Conservation (phyloP, 2,329 filamentous ascomycete species). For the Pseudocercospora vitis region DNA sequence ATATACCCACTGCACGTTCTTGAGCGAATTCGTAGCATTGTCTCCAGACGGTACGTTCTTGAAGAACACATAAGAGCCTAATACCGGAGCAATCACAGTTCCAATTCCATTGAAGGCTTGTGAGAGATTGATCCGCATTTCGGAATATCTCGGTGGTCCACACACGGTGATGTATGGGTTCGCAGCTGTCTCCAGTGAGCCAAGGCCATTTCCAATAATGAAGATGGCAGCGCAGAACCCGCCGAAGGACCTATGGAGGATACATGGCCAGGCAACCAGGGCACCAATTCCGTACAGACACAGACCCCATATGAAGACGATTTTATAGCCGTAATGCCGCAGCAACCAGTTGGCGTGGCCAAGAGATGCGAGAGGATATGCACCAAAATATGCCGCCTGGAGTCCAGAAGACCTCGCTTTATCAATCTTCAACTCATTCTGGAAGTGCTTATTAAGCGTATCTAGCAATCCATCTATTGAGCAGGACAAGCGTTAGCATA, state of each 20-base stretch:
- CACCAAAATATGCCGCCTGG: slow-evolving; percentile 53
- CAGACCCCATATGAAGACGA: slow-evolving; percentile 54
- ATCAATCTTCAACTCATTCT: slow-evolving; percentile 46
- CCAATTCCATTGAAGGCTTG: slow-evolving; percentile 61
- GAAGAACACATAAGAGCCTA: slow-evolving; percentile 64
- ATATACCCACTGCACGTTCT: slow-evolving; percentile 65
- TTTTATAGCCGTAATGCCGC: slow-evolving; percentile 51
- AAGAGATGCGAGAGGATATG: slow-evolving; percentile 51
- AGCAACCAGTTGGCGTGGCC: slow-evolving; percentile 44
- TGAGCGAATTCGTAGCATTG: slow-evolving; percentile 50
- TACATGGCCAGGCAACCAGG: slow-evolving; percentile 60
- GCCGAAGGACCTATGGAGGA: slow-evolving; percentile 56
- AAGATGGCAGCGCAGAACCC: slow-evolving; percentile 63
- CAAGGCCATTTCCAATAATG: slow-evolving; percentile 53
- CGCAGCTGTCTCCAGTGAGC: slow-evolving; percentile 60
- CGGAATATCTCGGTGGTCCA: slow-evolving; percentile 59
- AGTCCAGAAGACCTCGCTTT: slow-evolving; percentile 43
- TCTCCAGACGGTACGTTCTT: slow-evolving; percentile 54
- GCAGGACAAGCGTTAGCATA: too few species aligned
- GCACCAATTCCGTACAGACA: slow-evolving; percentile 58
- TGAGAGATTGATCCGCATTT: slow-evolving; percentile 59
- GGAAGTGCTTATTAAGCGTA: slow-evolving; percentile 53
- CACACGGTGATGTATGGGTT: slow-evolving; percentile 57
- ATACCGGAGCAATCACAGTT: slow-evolving; percentile 58
- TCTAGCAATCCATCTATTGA: slow-evolving; percentile 60